Evolutionary conservation across 805 yeast genomes (phyloP), one percentile per base, ranked within the genome.

Genomic region (Hanseniaspora occidentalis): DNA sequence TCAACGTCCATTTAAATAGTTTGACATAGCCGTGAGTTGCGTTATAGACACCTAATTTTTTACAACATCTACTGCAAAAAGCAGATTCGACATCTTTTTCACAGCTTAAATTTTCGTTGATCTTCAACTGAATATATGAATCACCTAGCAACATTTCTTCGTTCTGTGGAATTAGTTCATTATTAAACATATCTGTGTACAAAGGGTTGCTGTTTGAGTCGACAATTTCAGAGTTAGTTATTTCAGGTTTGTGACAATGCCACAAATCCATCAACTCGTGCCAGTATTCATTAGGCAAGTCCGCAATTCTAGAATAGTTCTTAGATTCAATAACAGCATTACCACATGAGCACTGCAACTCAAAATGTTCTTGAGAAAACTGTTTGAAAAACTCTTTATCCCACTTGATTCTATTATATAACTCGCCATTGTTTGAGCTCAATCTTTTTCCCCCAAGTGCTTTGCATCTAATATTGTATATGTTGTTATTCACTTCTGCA

Each of bases 201-300:
- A 41, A 39, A 42, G 31, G 40, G 38, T 33, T 54, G 48, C 43
- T 33, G 6, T 36, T 58, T 56, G 23, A 54, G 53, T 31, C 42
- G 53, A 21, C 54, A 43, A 17, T 50, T 38, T 14, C 47, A 18
- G 20, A 10, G 17, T 16, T 43, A n/a, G 45, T 48, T 20, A 43
- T 44, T 33, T 60, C 56, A 0, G 94, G 94, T 50, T 80, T 81
- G 53, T 89, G 96, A 54, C 98, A 89, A 56, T 89, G 96, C 98
- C 98, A 89, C 48, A 81, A 82, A 43, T 89, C 97, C 94, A 89
- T 81, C 71, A 92, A 64, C 55, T 89, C 98, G 11, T 80, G 75
- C 98, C 98, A 89, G 37, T 75, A 65, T 52, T 86, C 96, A 1
- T 94, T 81, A 0, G 98, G 98, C 77, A 89, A 73, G 29, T 83